Evolutionary conservation across 1,284 basidiomycete species (phyloP).

Genomic region (Ceratobasidium sp.): DNA sequence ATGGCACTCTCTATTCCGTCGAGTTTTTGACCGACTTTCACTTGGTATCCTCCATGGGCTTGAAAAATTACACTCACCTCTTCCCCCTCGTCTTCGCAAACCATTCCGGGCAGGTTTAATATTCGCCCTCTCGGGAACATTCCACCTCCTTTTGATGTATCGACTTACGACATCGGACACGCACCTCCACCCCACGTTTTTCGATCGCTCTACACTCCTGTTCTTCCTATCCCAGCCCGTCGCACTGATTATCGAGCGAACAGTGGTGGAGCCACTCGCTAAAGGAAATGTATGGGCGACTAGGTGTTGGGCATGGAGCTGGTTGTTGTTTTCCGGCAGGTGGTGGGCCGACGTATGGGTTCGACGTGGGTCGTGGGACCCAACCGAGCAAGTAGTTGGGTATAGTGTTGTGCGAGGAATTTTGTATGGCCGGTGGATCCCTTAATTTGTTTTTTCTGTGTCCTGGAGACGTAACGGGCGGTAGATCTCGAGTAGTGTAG

Average conservation of each 20-base stretch:
- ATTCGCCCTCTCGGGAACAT: constrained; percentile 30
- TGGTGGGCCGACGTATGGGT: constrained; percentile 41
- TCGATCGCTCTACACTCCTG: constrained; percentile 6
- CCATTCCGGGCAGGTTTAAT: neutral
- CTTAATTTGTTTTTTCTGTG: no score
- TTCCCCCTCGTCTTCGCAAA: neutral
- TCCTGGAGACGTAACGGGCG: no score
- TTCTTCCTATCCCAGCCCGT: constrained; percentile 42
- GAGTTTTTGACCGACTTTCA: constrained; percentile 22
- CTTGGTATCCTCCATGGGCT: constrained; percentile 10
- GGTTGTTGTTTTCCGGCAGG: constrained; percentile 38
- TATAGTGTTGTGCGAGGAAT: no score
- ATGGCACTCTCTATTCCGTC: constrained; percentile 41
- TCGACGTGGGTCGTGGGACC: constrained; percentile 33
- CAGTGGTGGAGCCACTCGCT: constrained; percentile 30
- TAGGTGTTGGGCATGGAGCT: constrained; percentile 36
- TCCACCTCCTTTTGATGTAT: constrained; percentile 26
- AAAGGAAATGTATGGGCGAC: neutral
- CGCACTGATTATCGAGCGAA: constrained; percentile 33
- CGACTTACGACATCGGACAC: neutral
- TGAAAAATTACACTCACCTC: neutral
- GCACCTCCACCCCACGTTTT: neutral
- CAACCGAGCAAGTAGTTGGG: no score
- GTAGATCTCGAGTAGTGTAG: no score
- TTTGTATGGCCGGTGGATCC: no score